Conservation (phyloP, 768 basidiomycete genomes). For the Phaffia australis region DNA sequence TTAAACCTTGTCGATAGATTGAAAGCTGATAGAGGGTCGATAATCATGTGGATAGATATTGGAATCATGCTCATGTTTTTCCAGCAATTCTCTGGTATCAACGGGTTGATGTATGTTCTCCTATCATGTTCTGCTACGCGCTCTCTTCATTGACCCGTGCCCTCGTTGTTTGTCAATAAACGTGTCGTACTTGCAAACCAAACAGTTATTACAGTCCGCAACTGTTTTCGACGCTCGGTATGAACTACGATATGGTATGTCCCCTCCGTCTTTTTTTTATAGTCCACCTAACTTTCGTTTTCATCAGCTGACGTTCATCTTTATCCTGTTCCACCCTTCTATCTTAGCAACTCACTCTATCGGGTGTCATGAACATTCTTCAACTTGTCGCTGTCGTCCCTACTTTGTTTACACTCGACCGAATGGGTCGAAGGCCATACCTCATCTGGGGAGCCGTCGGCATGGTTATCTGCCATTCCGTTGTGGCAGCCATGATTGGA, state of each 20-base stretch:
- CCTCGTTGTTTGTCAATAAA: not conserved
- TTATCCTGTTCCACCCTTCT: not conserved
- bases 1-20: no score
- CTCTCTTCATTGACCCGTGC: not conserved
- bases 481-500: conserved; percentile 10
- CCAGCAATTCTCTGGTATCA: conserved; percentile 27
- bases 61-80: conserved; percentile 28
- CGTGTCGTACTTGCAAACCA: not conserved
- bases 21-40: no score
- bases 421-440: conserved; percentile 22
- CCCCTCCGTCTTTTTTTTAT: not conserved
- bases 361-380: conserved; percentile 26
- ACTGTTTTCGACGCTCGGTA: conserved; percentile 23
- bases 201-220: conserved; percentile 4
- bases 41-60: not conserved
- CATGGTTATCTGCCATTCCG: not conserved
- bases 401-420: conserved; percentile 21
- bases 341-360: conserved; percentile 5
- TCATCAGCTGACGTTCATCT: not conserved
- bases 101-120: conserved; percentile 9
- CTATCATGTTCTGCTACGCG: not conserved
- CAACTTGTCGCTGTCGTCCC: conserved; percentile 19
- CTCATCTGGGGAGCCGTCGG: conserved; percentile 1
- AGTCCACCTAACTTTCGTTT: not conserved
- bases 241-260: conserved; percentile 11